Evolutionary conservation across 148 eudicot genomes (phyloP).

Genomic region (Fallopia convolvulus): DNA sequence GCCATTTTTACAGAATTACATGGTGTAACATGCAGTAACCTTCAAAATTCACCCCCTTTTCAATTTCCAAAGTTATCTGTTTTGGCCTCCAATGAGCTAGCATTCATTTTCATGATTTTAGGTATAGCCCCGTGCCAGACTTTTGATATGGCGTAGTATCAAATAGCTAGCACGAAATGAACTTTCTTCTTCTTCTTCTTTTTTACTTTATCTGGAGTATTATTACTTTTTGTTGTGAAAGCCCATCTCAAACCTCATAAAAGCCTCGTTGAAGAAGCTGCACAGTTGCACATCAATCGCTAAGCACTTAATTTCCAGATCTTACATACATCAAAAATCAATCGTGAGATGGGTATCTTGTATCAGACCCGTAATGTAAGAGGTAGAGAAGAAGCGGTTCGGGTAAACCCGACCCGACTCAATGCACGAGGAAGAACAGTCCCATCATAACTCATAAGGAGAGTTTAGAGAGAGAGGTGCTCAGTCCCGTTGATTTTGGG

Average conservation of each 20-base stretch:
- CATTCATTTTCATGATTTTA: not conserved
- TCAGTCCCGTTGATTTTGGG: constrained; percentile 4
- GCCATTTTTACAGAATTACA: not conserved
- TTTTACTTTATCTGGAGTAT: not conserved
- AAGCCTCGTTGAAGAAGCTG: not conserved
- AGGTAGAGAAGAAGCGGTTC: not conserved
- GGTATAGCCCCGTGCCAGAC: not conserved
- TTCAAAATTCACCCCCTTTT: not conserved
- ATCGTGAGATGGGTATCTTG: not conserved
- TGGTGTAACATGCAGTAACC: not conserved
- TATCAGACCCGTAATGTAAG: not conserved
- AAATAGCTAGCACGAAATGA: not conserved
- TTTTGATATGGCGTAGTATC: too few relatives aligned
- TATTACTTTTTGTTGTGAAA: not conserved
- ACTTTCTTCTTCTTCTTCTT: not conserved
- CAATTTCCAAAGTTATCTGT: not conserved
- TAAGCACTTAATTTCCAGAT: not conserved
- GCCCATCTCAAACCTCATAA: not conserved
- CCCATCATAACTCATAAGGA: not conserved
- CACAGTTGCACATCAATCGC: not conserved
- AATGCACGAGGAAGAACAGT: constrained; percentile 3
- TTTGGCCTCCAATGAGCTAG: not conserved
- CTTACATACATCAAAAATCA: not conserved
- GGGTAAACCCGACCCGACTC: not conserved
- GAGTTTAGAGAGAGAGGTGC: not conserved